Evolutionary conservation across 2,329 filamentous ascomycete genomes (phyloP), one percentile per base, ranked within the genome.

Genomic region (Zasmidium cellare): DNA sequence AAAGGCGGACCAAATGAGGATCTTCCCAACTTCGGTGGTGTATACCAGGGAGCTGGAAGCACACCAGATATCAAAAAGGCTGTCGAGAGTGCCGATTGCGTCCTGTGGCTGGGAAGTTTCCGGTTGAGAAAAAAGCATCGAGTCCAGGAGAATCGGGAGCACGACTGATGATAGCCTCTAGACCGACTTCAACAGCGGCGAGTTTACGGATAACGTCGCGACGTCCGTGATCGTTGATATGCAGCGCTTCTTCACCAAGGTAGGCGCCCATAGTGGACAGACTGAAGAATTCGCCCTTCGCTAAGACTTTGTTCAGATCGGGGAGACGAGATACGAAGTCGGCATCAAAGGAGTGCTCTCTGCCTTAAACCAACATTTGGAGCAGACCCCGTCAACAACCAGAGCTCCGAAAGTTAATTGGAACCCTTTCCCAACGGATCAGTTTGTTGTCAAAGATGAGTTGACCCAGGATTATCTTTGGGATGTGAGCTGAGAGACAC

Each of bases 1-100:
- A 96, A 96, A 77, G 85, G 91, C 18, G 89, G 89, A 19, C 83
- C 96, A 48, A 83, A 94, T 67, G 91, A 96, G 74, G 83, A 83
- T 1, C 82, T 89, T 48, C 78, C 82, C n/a, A 89, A 84, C 68
- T 96, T 88, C 65, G 89, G 89, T 20, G 92, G 92, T 62, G 89
- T 96, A 3, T 96, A 96, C 72, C 88, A 89, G 9, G 92, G 92
- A n/a, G 82, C 83, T 58, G 90, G 88, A 35, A 91, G 87, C 28
- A 83, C 87, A 53, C 80, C 84, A 1, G 81, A 82, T 38, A 87
- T 89, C 22, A 81, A 82, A 62, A 53, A 62, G 9, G 59, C 60
- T 16, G 56, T 71, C 22, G 65, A 69, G 48, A 54, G 48, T 16
- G 67, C 70, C 45, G 52, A 62, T 7, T 35, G 53, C 51, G 53